These are phyloP conservation scores for Cyclotella baltica DNA, from an alignment of 108 stramenopile species.

Conservation along the genomic window DNA sequence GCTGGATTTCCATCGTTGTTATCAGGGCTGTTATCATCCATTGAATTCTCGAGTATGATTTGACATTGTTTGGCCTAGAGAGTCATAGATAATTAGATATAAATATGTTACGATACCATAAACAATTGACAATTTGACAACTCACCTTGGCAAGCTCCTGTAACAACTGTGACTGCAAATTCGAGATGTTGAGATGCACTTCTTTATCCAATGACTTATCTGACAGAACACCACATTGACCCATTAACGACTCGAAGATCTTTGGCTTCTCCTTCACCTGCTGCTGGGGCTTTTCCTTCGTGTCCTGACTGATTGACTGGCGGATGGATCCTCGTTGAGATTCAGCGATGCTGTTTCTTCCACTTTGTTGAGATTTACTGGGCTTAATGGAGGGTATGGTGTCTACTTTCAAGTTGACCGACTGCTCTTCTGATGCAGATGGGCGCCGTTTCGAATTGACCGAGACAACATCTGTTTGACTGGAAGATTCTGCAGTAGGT, in stretches of 20 bases:
- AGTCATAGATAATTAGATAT: too few relatives aligned
- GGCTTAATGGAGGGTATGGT: not conserved
- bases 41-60: conserved; percentile 7
- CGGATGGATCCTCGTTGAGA: too few relatives aligned
- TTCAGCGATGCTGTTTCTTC: not conserved
- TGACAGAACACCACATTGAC: conserved; percentile 17
- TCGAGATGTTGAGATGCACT: conserved; percentile 7
- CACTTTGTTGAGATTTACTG: not conserved
- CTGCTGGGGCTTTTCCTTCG: not conserved
- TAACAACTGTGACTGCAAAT: conserved; percentile 29
- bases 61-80: conserved; percentile 33
- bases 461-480: not conserved
- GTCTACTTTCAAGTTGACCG: not conserved
- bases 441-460: not conserved
- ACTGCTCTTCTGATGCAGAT: not conserved
- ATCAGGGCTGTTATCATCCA: not conserved
- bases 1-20: not conserved
- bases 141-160: conserved; percentile 39
- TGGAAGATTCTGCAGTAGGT: not conserved
- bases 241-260: conserved; percentile 16
- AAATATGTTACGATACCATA: too few relatives aligned
- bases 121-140: too few relatives aligned
- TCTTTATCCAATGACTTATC: not conserved
- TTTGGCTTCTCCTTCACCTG: not conserved
- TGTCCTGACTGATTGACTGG: not conserved